A percentile compares a stretch with the other conserved stretches of the same genome.
Conservation (phyloP, 805 yeast genomes). For the Torulaspora maleeae region DNA sequence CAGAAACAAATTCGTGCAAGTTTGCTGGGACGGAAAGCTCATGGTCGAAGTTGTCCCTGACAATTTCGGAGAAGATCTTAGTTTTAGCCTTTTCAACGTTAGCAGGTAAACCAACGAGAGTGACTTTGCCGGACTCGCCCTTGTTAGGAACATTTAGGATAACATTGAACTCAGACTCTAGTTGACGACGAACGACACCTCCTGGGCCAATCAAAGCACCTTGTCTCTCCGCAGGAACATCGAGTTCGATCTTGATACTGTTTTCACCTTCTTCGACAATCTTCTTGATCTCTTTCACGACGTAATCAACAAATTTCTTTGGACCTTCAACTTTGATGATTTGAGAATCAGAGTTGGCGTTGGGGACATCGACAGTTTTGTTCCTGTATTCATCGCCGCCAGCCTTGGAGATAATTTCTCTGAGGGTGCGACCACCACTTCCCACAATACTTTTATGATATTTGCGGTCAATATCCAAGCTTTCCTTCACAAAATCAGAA, state of each 20-base stretch:
- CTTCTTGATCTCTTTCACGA: conserved; percentile 55
- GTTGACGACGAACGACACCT: conserved; percentile 65
- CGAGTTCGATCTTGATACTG: conserved; percentile 46
- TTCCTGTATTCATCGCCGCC: conserved; percentile 55
- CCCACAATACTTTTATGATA: conserved; percentile 77
- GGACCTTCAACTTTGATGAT: conserved; percentile 70
- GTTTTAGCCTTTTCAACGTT: conserved; percentile 58
- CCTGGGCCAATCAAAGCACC: conserved; percentile 75
- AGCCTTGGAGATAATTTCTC: conserved; percentile 69
- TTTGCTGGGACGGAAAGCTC: conserved; percentile 54
- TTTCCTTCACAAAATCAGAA: conserved; percentile 54
- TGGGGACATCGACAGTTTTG: conserved; percentile 52
- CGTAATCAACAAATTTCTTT: conserved; percentile 62
- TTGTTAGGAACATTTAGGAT: conserved; percentile 62
- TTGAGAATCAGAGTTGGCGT: conserved; percentile 52
- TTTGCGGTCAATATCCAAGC: conserved; percentile 64
- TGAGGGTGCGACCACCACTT: conserved; percentile 65
- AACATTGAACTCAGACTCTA: conserved; percentile 68
- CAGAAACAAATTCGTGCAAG: conserved; percentile 57
- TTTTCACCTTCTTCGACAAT: conserved; percentile 64
- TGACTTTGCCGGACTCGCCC: conserved; percentile 45
- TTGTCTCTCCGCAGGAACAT: conserved; percentile 68
- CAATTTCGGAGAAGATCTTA: conserved; percentile 51
- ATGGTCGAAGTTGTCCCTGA: conserved; percentile 52
- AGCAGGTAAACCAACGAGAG: conserved; percentile 62